Percentiles rank a stretch among this genome's conserved stretches.
Evolutionary conservation across 257 asterid genomes (phyloP).

Genomic region (Fraxinus quadrangulata): DNA sequence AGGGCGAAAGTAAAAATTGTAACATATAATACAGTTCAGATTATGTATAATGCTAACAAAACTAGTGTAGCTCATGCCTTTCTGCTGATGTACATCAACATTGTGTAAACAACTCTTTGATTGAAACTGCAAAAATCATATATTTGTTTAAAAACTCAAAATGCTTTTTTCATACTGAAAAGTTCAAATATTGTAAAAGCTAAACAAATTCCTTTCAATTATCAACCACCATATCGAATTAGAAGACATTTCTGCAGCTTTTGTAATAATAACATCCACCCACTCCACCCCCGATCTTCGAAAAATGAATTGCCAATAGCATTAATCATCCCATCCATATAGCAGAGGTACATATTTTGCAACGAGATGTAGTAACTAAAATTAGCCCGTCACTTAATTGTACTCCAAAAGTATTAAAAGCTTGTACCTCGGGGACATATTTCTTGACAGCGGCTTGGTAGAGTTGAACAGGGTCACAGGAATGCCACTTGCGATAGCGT

Average conservation of each 20-base stretch:
- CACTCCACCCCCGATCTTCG: neutral
- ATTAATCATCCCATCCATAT: neutral
- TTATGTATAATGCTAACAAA: neutral
- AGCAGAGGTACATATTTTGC: neutral
- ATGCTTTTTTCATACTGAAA: neutral
- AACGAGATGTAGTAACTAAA: constrained; percentile 6
- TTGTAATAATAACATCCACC: neutral
- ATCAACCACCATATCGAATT: neutral
- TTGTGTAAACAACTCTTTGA: neutral
- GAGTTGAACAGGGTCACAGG: constrained; percentile 91
- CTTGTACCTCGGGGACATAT: constrained; percentile 74
- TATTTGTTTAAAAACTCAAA: neutral
- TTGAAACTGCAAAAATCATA: neutral
- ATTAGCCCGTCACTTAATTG: neutral
- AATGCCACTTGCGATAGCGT: constrained; percentile 86
- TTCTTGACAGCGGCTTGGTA: constrained; percentile 82
- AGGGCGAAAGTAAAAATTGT: constrained; percentile 15
- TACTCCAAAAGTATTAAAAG: neutral
- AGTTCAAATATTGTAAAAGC: no score
- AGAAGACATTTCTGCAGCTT: neutral
- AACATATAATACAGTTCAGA: neutral
- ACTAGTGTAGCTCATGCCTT: neutral
- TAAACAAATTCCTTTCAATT: neutral
- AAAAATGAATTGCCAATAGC: neutral
- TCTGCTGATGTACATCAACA: neutral